These are phyloP conservation scores for Wickerhamomyces canadensis DNA, from an alignment of 805 yeast genomes.

Conservation along the genomic window DNA sequence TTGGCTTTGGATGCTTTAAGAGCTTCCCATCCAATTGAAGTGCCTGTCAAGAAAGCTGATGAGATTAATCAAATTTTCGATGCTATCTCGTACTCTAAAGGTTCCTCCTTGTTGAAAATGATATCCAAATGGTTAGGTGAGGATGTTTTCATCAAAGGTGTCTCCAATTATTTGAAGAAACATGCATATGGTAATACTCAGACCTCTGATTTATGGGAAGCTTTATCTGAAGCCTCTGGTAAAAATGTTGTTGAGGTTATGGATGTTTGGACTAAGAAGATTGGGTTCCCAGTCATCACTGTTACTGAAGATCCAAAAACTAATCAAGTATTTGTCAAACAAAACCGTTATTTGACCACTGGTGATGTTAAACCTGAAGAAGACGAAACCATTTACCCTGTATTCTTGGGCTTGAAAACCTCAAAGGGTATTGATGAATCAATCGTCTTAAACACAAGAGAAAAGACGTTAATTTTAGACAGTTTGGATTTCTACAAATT, in stretches of 20 bases:
- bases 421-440: conserved; percentile 55
- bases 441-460: conserved; percentile 47
- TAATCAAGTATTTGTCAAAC: conserved; percentile 50
- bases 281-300: conserved; percentile 70
- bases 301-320: conserved; percentile 49
- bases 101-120: conserved; percentile 76
- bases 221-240: conserved; percentile 64
- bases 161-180: conserved; percentile 66
- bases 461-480: conserved; percentile 39
- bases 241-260: conserved; percentile 66
- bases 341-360: conserved; percentile 69
- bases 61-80: conserved; percentile 83
- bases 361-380: conserved; percentile 76
- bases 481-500: conserved; percentile 52
- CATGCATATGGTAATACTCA: conserved; percentile 75
- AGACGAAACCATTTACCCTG: conserved; percentile 62
- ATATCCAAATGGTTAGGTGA: conserved; percentile 76
- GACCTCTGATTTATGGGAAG: conserved; percentile 74
- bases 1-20: conserved; percentile 71
- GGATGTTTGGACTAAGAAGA: conserved; percentile 76
- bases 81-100: conserved; percentile 78
- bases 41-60: conserved; percentile 70
- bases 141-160: conserved; percentile 72
- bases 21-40: conserved; percentile 82
- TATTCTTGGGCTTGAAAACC: conserved; percentile 62